phyloP scores from a whole-genome alignment of 768 basidiomycete genomes.

The Russula griseocarnosa region DNA sequence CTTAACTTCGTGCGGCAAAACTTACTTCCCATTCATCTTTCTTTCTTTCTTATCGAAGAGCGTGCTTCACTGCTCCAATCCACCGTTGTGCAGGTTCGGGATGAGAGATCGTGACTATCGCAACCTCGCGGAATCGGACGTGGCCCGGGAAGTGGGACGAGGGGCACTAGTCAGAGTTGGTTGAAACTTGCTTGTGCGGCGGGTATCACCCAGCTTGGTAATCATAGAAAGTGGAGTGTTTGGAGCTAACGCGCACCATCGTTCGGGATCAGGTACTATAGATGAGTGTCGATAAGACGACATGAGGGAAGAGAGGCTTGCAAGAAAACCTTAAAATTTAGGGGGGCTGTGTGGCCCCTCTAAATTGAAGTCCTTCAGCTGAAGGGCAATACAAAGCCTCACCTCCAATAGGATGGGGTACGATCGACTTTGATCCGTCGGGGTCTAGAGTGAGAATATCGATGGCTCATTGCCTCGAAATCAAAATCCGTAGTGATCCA shows the following conservation, averaged over 20 bases:
- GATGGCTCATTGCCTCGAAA: not conserved
- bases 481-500: not conserved
- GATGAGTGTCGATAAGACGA: not conserved
- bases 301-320: too few relatives aligned
- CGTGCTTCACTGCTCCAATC: not conserved
- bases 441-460: not conserved
- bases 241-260: not conserved
- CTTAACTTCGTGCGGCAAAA: not conserved
- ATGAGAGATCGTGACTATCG: not conserved
- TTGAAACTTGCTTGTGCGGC: too few relatives aligned
- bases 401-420: not conserved
- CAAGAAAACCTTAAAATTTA: not conserved
- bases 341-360: not conserved
- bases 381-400: not conserved
- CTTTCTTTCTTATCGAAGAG: not conserved
- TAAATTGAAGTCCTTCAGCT: too few relatives aligned
- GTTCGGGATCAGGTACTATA: not conserved
- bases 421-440: slow-evolving; percentile 10
- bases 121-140: not conserved
- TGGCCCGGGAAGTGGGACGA: not conserved
- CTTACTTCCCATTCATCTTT: not conserved
- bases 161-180: not conserved
- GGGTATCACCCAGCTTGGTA: not conserved
- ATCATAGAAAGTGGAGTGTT: not conserved
- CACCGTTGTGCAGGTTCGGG: not conserved